Conservation (phyloP, 345 rosid genomes). For the Eucalyptus polybractea region DNA sequence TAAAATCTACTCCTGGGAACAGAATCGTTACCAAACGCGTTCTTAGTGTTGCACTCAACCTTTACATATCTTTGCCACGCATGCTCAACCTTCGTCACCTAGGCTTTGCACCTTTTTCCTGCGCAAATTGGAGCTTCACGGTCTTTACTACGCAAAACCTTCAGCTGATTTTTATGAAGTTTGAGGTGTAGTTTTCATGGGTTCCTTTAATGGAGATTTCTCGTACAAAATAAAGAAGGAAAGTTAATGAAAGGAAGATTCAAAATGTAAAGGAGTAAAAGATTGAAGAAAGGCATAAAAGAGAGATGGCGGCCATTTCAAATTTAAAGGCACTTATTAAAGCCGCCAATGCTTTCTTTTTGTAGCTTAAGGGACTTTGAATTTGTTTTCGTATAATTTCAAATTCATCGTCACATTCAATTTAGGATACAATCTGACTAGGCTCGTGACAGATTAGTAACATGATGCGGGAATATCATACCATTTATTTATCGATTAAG, state of each 20-base stretch:
- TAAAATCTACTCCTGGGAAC: too few relatives aligned
- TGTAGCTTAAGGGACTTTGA: background rate
- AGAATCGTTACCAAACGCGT: too few relatives aligned
- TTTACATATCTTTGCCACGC: rapidly evolving
- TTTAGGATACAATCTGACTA: background rate
- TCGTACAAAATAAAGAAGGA: background rate
- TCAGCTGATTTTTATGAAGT: background rate
- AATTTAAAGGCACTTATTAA: background rate
- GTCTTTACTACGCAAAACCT: background rate
- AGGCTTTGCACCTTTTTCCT: background rate
- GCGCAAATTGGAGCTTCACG: background rate
- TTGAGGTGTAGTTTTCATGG: background rate
- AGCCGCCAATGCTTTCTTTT: background rate
- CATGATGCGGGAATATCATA: rapidly evolving
- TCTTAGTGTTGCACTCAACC: background rate
- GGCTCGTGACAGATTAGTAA: rapidly evolving
- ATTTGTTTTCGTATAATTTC: background rate
- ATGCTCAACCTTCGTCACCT: background rate
- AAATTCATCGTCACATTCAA: background rate
- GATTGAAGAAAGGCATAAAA: background rate
- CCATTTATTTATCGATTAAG: background rate
- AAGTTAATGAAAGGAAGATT: background rate
- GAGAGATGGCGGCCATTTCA: background rate
- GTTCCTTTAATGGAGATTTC: background rate
- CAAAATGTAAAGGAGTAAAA: background rate